Percentiles rank a stretch among this genome's conserved stretches.
These are phyloP conservation scores for Pyrenophora seminiperda DNA, from an alignment of 2,329 filamentous ascomycete species.

Conservation along the genomic window DNA sequence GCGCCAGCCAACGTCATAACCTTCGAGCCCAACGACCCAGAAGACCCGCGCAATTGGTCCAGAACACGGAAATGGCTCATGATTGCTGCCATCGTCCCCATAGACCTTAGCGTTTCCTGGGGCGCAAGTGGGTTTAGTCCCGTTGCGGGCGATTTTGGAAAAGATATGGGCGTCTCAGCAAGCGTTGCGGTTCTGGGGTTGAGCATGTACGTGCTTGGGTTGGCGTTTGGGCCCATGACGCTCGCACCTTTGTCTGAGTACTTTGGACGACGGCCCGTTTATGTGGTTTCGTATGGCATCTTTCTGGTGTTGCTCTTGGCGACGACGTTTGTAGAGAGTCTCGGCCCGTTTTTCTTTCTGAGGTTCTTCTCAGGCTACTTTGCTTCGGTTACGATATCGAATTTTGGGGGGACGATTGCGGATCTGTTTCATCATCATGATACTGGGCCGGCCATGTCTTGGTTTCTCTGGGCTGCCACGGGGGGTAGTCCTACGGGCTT, in stretches of 20 bases:
- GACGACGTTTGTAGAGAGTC: slow-evolving; percentile 50
- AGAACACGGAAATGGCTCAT: slow-evolving; percentile 43
- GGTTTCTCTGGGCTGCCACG: slow-evolving; percentile 56
- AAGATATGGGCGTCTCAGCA: slow-evolving; percentile 49
- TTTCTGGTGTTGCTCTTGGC: slow-evolving; percentile 53
- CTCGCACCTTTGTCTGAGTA: slow-evolving; percentile 47
- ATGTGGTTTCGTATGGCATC: slow-evolving; percentile 51
- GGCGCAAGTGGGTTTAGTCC: slow-evolving; percentile 57
- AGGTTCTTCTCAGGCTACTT: slow-evolving; percentile 55
- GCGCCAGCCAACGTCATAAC: slow-evolving; percentile 17
- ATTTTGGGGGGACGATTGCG: slow-evolving; percentile 53
- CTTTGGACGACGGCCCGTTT: slow-evolving; percentile 52
- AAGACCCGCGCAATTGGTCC: slow-evolving; percentile 47
- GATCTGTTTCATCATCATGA: slow-evolving; percentile 53
- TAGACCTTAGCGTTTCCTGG: slow-evolving; percentile 49
- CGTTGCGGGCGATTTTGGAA: slow-evolving; percentile 48
- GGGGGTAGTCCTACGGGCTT: slow-evolving; percentile 54
- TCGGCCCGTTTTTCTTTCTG: slow-evolving; percentile 52
- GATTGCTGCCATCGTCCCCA: slow-evolving; percentile 43
- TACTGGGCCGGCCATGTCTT: slow-evolving; percentile 50
- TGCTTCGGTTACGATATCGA: slow-evolving; percentile 48
- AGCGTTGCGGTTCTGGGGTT: slow-evolving; percentile 53
- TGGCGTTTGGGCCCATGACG: slow-evolving; percentile 51
- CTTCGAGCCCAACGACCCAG: slow-evolving; percentile 26
- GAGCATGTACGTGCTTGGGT: slow-evolving; percentile 54